A percentile compares a stretch with the other conserved stretches of the same genome.
Evolutionary conservation across 805 yeast species (phyloP).

Genomic region (Suhomyces pyralidae): DNA sequence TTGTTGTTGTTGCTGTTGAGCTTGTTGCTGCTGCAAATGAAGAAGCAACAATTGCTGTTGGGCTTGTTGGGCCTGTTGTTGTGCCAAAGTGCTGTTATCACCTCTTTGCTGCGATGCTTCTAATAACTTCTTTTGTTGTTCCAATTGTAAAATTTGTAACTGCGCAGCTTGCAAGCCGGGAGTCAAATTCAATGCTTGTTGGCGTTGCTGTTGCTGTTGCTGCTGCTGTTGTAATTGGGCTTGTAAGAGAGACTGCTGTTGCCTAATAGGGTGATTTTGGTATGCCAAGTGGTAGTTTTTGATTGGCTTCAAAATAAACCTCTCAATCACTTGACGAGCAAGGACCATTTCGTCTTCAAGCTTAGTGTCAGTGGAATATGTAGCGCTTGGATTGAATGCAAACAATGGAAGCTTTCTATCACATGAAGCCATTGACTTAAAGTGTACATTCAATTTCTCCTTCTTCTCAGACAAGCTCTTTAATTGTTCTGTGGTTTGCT

Average conservation of each 20-base stretch:
- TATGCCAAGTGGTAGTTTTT: conserved; percentile 46
- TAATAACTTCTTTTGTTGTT: conserved; percentile 20
- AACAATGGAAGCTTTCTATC: conserved; percentile 43
- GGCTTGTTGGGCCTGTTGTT: conserved; percentile 12
- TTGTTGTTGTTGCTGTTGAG: conserved; percentile 39
- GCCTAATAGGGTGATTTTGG: conserved; percentile 41
- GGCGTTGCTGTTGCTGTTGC: conserved; percentile 26
- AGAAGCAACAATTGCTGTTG: conserved; percentile 7
- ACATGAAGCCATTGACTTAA: conserved; percentile 24
- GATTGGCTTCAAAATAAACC: conserved; percentile 38
- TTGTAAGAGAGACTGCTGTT: conserved; percentile 30
- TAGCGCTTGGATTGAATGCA: conserved; percentile 38
- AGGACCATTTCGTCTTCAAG: conserved; percentile 35
- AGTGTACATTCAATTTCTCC: conserved; percentile 40
- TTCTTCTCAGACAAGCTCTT: conserved; percentile 33
- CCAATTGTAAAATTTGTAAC: conserved; percentile 32
- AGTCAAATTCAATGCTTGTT: conserved; percentile 18
- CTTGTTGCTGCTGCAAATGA: conserved; percentile 30
- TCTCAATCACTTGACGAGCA: conserved; percentile 41
- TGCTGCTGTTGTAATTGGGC: conserved; percentile 27
- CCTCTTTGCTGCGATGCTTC: conserved; percentile 8
- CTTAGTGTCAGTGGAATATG: conserved; percentile 28
- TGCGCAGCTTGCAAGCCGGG: conserved; percentile 14
- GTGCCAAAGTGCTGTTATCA: conserved; percentile 10
- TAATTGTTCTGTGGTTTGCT: conserved; percentile 44